A percentile compares a stretch with the other conserved stretches of the same genome.
Evolutionary conservation across 2,329 filamentous ascomycete species (phyloP).

Genomic region (Pseudomassariella vexata): DNA sequence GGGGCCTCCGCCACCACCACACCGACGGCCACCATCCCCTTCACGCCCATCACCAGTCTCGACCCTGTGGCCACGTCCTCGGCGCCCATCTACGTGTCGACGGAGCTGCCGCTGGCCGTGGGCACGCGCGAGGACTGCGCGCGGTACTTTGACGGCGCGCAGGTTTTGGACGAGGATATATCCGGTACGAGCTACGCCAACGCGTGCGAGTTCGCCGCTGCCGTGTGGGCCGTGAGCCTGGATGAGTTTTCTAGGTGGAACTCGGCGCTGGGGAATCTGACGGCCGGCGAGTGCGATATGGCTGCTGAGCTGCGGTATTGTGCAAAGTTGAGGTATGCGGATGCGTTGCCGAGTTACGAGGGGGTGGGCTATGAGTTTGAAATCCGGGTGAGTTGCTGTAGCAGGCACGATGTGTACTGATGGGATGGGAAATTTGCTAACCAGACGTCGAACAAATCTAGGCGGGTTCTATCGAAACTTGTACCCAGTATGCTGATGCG

Average conservation of each 20-base stretch:
- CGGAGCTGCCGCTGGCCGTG: slow-evolving; percentile 12
- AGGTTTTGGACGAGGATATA: neutral
- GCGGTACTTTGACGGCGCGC: slow-evolving; percentile 13
- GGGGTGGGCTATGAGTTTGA: neutral
- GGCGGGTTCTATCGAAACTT: too few relatives aligned
- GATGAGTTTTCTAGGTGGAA: neutral
- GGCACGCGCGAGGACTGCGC: slow-evolving; percentile 16
- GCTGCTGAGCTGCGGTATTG: neutral
- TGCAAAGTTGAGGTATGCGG: neutral
- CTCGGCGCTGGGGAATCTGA: neutral
- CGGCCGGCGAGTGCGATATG: neutral
- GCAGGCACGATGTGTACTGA: too few relatives aligned
- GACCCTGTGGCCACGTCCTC: slow-evolving; percentile 4
- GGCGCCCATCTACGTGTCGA: slow-evolving; percentile 7
- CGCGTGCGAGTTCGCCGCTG: neutral
- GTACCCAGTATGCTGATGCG: too few relatives aligned
- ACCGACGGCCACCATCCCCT: slow-evolving; percentile 5
- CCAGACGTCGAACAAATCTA: too few relatives aligned
- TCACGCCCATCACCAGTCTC: slow-evolving; percentile 1
- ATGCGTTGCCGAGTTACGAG: neutral
- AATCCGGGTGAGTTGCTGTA: slow-evolving; percentile 1
- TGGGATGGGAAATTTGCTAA: too few relatives aligned
- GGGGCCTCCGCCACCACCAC: slow-evolving; percentile 5
- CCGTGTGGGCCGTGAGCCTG: neutral
- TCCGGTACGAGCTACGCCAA: neutral